Conservation (phyloP, 2,329 filamentous ascomycete genomes). For the Trichoderma semiorbis region DNA sequence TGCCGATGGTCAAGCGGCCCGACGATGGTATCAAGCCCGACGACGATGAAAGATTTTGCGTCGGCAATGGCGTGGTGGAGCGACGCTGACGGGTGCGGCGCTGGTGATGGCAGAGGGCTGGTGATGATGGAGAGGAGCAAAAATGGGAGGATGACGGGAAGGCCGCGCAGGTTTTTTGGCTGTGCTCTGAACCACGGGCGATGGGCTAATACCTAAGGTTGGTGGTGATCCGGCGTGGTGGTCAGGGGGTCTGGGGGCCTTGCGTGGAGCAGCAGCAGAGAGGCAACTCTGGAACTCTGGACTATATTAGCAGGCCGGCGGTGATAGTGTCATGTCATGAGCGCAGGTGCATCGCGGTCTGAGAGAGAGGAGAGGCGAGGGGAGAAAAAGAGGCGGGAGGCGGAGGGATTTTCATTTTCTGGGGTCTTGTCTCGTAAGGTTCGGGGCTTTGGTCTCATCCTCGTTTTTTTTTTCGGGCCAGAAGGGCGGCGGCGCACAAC, state of each 20-base stretch:
- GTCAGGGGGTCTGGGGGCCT: conserved; percentile 21
- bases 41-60: conserved; percentile 1
- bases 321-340: conserved; percentile 21
- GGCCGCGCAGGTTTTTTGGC: conserved; percentile 18
- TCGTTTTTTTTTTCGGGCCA: conserved; percentile 39
- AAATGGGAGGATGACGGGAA: conserved; percentile 17
- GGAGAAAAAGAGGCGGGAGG: conserved; percentile 28
- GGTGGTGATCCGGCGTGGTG: conserved; percentile 26
- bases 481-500: conserved; percentile 39
- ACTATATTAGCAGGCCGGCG: conserved; percentile 18
- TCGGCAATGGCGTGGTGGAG: conserved; percentile 21
- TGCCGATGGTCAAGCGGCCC: neutral
- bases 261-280: conserved; percentile 23
- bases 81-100: conserved; percentile 2
- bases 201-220: conserved; percentile 20
- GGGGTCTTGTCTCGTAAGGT: conserved; percentile 37
- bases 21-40: neutral
- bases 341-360: conserved; percentile 15
- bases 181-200: conserved; percentile 19
- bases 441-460: conserved; percentile 40
- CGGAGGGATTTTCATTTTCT: conserved; percentile 32
- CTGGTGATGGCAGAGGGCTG: conserved; percentile 8
- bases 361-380: conserved; percentile 21
- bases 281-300: conserved; percentile 10
- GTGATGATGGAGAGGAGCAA: conserved; percentile 17